Percentiles rank a stretch among this genome's conserved stretches.
These are phyloP conservation scores for Fragaria iinumae DNA, from an alignment of 306 rosid genomes.

Conservation along the genomic window DNA sequence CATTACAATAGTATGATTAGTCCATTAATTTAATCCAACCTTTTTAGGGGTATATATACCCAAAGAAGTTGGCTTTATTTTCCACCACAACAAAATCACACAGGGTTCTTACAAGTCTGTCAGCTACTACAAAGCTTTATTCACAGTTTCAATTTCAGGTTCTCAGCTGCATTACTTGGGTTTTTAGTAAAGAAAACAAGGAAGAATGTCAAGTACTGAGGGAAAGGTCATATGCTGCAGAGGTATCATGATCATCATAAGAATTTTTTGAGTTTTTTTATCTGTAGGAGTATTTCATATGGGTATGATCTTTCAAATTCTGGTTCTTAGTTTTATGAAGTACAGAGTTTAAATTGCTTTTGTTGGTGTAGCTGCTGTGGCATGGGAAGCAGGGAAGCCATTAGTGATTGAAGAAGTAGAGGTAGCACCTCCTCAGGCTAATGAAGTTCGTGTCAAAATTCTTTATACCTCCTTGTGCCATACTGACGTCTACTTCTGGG, in stretches of 20 bases:
- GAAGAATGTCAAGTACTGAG: conserved; percentile 27
- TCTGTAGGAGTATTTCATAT: not conserved
- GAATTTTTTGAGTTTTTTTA: too few relatives aligned
- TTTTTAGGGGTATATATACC: conserved; percentile 7
- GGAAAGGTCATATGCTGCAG: conserved; percentile 37
- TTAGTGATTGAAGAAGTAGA: conserved; percentile 38
- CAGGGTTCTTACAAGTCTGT: not conserved
- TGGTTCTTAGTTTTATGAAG: not conserved
- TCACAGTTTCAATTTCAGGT: not conserved
- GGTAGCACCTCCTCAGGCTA: conserved; percentile 36
- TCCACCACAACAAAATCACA: not conserved
- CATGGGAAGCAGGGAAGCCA: conserved; percentile 44
- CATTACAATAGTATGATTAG: not conserved
- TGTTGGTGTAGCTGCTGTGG: conserved; percentile 29
- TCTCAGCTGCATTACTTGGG: not conserved
- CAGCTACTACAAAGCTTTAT: not conserved
- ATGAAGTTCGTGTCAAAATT: conserved; percentile 39
- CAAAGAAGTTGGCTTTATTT: not conserved
- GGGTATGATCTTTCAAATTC: not conserved
- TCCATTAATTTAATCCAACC: not conserved
- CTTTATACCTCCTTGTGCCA: conserved; percentile 35
- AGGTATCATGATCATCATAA: conserved; percentile 10
- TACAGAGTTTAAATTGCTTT: not conserved
- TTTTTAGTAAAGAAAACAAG: not conserved
- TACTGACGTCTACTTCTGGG: conserved; percentile 39